phyloP scores from a whole-genome alignment of 78 protist species.

The Acrasis kona region DNA sequence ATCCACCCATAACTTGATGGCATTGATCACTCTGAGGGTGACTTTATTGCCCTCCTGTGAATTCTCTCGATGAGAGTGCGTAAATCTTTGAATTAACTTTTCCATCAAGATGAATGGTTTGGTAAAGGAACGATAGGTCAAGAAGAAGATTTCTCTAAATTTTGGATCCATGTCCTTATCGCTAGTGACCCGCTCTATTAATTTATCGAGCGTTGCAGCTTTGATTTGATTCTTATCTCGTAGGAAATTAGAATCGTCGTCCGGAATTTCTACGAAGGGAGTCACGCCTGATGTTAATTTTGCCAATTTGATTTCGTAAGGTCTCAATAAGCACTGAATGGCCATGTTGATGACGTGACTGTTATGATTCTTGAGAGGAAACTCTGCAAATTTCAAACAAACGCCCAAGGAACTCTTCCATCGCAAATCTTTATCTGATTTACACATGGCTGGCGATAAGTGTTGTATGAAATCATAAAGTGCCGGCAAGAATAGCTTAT shows the following conservation, averaged over 20 bases:
- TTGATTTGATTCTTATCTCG: background rate
- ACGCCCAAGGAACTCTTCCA: no score
- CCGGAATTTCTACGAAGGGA: no score
- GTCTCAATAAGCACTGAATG: no score
- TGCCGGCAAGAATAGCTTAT: no score
- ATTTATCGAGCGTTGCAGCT: background rate
- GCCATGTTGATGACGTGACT: no score
- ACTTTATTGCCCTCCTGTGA: background rate
- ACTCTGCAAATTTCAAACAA: no score
- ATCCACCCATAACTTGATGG: background rate
- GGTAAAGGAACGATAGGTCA: background rate
- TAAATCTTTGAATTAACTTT: background rate
- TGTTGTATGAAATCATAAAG: no score
- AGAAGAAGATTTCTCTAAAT: background rate
- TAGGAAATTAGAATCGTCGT: background rate
- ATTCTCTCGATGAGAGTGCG: background rate
- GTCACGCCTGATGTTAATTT: no score
- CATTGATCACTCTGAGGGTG: background rate
- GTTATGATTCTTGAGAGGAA: no score
- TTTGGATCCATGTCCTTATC: background rate
- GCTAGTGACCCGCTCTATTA: background rate
- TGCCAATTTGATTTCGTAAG: no score
- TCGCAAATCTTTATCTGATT: no score
- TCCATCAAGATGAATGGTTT: background rate
- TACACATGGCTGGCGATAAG: no score